Conservation (phyloP, 1,284 basidiomycete genomes). For the Sphagnurus paluster region DNA sequence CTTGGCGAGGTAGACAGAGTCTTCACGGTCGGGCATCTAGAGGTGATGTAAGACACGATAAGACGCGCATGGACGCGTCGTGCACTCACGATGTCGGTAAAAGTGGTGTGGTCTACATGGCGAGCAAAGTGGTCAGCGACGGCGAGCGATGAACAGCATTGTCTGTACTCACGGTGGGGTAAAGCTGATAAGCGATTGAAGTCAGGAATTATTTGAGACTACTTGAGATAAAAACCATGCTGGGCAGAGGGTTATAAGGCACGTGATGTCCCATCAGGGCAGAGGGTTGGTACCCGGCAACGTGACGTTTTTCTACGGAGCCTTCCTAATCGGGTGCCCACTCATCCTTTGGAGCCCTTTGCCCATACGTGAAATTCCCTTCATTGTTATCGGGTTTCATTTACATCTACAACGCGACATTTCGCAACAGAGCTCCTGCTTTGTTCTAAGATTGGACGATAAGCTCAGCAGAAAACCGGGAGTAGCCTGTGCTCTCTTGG, state of each 20-base stretch:
- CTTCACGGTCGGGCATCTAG: slow-evolving; percentile 88
- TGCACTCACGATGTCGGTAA: slow-evolving; percentile 27
- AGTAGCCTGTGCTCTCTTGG: not conserved
- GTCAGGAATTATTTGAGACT: slow-evolving; percentile 30
- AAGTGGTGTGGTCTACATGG: slow-evolving; percentile 16
- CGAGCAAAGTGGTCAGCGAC: slow-evolving; percentile 12
- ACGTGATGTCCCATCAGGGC: slow-evolving; percentile 40
- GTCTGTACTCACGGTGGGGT: slow-evolving; percentile 27
- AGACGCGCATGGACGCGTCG: slow-evolving; percentile 38
- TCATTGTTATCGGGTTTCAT: no score
- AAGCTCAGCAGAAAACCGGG: not conserved
- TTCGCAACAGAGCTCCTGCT: not conserved
- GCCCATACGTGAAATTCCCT: not conserved
- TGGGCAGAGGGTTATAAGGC: slow-evolving; percentile 46
- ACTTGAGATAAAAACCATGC: slow-evolving; percentile 34
- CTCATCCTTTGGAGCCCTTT: not conserved
- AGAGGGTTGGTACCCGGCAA: slow-evolving; percentile 37
- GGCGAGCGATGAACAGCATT: slow-evolving; percentile 18
- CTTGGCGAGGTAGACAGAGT: slow-evolving; percentile 99
- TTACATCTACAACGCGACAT: not conserved
- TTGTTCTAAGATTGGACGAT: not conserved
- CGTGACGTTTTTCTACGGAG: slow-evolving; percentile 31
- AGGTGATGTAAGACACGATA: slow-evolving; percentile 21
- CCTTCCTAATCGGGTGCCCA: slow-evolving; percentile 19
- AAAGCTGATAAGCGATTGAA: slow-evolving; percentile 29